phyloP scores from a whole-genome alignment of 1,284 basidiomycete genomes.

The Tetrapyrgos nigripes region DNA sequence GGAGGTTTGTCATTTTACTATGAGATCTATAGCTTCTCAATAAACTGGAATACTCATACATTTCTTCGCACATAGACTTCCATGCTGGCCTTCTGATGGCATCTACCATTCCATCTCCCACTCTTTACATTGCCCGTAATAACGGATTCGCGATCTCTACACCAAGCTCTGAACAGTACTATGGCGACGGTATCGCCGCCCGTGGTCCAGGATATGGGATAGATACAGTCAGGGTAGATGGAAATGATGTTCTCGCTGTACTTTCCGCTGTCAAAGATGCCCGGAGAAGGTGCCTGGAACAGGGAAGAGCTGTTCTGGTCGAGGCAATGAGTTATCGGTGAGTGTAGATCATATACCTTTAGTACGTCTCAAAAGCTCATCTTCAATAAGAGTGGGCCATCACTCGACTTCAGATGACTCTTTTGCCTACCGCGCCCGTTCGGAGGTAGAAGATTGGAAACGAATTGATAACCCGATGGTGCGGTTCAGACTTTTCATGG shows the following conservation, averaged over 20 bases:
- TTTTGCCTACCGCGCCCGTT: constrained; percentile 85
- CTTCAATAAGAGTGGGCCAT: constrained; percentile 77
- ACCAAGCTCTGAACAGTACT: constrained; percentile 88
- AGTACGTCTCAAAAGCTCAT: constrained; percentile 15
- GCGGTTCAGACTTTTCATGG: constrained; percentile 86
- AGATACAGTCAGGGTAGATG: constrained; percentile 90
- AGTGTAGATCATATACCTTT: constrained; percentile 20
- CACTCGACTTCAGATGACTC: constrained; percentile 96
- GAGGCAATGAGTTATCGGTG: constrained; percentile 93
- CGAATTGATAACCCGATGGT: constrained; percentile 89
- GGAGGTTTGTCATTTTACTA: constrained; percentile 45
- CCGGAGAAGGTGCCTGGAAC: constrained; percentile 75
- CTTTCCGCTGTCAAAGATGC: constrained; percentile 84
- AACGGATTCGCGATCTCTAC: constrained; percentile 97
- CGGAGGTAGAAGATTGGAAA: constrained; percentile 88
- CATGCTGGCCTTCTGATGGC: constrained; percentile 81
- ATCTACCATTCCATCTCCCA: constrained; percentile 77
- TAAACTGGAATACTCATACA: constrained; percentile 1
- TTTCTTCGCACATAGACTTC: constrained; percentile 53
- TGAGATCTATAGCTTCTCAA: too few relatives aligned
- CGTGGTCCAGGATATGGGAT: constrained; percentile 95
- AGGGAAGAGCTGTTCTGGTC: constrained; percentile 85
- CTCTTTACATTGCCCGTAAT: constrained; percentile 80
- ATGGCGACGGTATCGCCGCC: constrained; percentile 92
- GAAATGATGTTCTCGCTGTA: constrained; percentile 93